These are phyloP conservation scores for Escovopsis sp. DNA, from an alignment of 2,329 filamentous ascomycete genomes.

Conservation along the genomic window DNA sequence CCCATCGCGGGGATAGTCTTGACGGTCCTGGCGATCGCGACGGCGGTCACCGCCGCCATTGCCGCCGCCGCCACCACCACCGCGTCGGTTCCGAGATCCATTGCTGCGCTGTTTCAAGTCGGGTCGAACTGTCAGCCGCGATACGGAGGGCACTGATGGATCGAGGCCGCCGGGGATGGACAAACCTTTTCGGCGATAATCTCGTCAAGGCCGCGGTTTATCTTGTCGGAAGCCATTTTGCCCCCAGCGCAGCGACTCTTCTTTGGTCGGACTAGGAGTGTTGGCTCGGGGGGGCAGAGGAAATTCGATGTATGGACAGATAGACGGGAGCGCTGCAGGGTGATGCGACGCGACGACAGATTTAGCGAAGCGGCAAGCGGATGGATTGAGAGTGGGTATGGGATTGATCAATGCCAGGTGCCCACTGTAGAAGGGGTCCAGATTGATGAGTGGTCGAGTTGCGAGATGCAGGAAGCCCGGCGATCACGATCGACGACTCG, in stretches of 20 bases:
- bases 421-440: neutral
- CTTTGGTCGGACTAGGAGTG: neutral
- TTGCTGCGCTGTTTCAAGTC: slow-evolving; percentile 15
- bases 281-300: neutral
- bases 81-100: slow-evolving; percentile 21
- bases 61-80: slow-evolving; percentile 56
- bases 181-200: slow-evolving; percentile 37
- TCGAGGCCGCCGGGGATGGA: slow-evolving; percentile 1
- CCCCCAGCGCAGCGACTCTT: too few relatives aligned
- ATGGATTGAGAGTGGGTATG: too few relatives aligned
- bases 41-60: slow-evolving; percentile 32
- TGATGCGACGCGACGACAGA: neutral
- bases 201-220: slow-evolving; percentile 42
- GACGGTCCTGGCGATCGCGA: slow-evolving; percentile 19
- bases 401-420: neutral
- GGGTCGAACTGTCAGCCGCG: slow-evolving; percentile 3
- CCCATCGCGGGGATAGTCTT: slow-evolving; percentile 59
- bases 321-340: neutral
- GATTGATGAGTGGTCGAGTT: too few relatives aligned
- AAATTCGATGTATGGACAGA: neutral
- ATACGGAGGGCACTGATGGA: slow-evolving; percentile 1
- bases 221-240: slow-evolving; percentile 25
- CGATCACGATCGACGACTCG: too few relatives aligned
- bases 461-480: too few relatives aligned
- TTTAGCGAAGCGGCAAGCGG: too few relatives aligned